Base-by-base conservation (phyloP, 2,329 filamentous ascomycete species). In the Ceratocystis cacaofunesta region DNA sequence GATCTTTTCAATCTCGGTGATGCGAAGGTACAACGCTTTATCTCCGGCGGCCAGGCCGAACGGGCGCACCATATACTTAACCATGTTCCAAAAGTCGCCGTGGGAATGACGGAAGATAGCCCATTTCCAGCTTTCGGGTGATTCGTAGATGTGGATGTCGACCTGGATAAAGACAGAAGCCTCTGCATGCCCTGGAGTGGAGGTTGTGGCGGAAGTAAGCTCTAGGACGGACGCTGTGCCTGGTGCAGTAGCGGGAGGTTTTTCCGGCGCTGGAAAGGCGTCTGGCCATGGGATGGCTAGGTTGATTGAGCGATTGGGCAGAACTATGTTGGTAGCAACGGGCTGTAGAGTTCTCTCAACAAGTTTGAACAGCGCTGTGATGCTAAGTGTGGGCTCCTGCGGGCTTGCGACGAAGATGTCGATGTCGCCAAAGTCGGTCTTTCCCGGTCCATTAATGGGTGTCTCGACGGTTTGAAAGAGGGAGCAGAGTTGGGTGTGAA, bases 361-460 rank as follows among this genome's bases (percentile, higher is more conserved):
- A 15, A 57, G 10, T 3, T 30, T 57, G 25, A 57, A 32, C 5
- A 57, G 22, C n/a, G 52, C 52, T 19, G 52, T 57, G 22, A 17
- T 57, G 22, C 22, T 28, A 12, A 17, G 52, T 10, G 68, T 15
- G 67, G 48, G 0, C 68, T 50, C 3, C 66, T 30, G 19, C 69
- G 75, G 74, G 41, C 72, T 71, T 0, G 77, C 75, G 1, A 89
- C 79, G 1, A 90, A 73, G 67, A 92, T 78, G 73, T 94, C 89
- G 46, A 95, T 76, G 69, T 94, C 90, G 22, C 89, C 90, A 70
- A 84, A 81, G 69, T 85, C 82, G 0, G 69, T 52, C 73, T 94
- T 94, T 0, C 73, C 85, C 0, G 89, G 88, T 0, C 82, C 86
- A 69, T 90, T 87, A 32, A 86, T 81, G 0, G 88, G 85, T 0